These are phyloP conservation scores for Ilyonectria destructans DNA, from an alignment of 2,329 filamentous ascomycete species.

Conservation along the genomic window DNA sequence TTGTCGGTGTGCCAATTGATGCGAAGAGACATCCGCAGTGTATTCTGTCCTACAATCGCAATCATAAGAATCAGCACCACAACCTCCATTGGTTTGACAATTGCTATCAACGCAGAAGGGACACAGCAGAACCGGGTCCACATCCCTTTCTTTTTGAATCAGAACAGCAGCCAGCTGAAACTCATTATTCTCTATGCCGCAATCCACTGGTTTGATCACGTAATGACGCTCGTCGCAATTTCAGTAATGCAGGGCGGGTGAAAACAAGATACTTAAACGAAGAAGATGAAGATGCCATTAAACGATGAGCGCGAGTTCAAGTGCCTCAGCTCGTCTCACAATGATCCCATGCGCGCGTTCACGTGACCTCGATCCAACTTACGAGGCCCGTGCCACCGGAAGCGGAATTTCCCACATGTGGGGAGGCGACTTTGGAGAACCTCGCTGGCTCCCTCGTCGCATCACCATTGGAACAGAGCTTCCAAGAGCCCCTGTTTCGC, in stretches of 20 bases:
- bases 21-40: not conserved
- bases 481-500: constrained; percentile 43
- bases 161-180: constrained; percentile 2
- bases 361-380: constrained; percentile 34
- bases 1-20: not conserved
- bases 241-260: not conserved
- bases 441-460: constrained; percentile 49
- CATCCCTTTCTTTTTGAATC: not conserved
- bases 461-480: constrained; percentile 50
- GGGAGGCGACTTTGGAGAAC: constrained; percentile 47
- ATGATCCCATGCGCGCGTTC: constrained; percentile 18
- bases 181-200: not conserved
- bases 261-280: not conserved
- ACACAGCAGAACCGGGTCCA: not conserved
- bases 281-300: not conserved
- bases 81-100: no score
- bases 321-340: not conserved
- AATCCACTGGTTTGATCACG: not conserved
- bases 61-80: not conserved
- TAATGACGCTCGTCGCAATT: no score
- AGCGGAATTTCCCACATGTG: constrained; percentile 43
- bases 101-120: not conserved
- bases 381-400: constrained; percentile 33
- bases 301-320: not conserved
- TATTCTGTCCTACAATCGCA: not conserved